These are phyloP conservation scores for Cordyceps sp. DNA, from an alignment of 2,329 filamentous ascomycete species.

Conservation along the genomic window DNA sequence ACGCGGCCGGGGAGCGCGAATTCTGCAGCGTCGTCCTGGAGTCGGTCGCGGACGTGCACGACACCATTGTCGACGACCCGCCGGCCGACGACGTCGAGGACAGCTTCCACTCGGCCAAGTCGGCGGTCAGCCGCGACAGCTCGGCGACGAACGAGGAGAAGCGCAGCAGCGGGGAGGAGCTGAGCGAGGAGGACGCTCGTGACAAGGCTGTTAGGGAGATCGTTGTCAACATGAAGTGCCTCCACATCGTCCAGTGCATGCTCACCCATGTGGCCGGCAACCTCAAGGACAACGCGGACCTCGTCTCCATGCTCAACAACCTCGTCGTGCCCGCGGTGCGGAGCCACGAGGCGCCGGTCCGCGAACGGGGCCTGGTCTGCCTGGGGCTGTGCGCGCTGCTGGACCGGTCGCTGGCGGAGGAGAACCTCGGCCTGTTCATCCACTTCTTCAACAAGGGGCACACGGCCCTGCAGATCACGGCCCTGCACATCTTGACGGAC, in stretches of 20 bases:
- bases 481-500: slow-evolving; percentile 82
- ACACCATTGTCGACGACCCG: slow-evolving; percentile 68
- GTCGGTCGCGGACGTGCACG: slow-evolving; percentile 90
- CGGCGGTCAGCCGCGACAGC: slow-evolving; percentile 57
- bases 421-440: slow-evolving; percentile 85
- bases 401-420: slow-evolving; percentile 78
- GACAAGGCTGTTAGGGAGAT: slow-evolving; percentile 77
- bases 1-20: slow-evolving; percentile 59
- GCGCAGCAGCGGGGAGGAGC: slow-evolving; percentile 19
- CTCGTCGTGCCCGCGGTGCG: slow-evolving; percentile 89
- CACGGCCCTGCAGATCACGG: slow-evolving; percentile 73
- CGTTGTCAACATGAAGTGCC: slow-evolving; percentile 94
- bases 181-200: slow-evolving; percentile 48
- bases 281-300: slow-evolving; percentile 72
- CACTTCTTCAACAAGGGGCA: slow-evolving; percentile 94
- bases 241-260: slow-evolving; percentile 96
- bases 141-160: slow-evolving; percentile 28
- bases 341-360: slow-evolving; percentile 80
- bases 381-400: slow-evolving; percentile 82
- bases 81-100: slow-evolving; percentile 38
- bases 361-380: slow-evolving; percentile 79
- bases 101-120: slow-evolving; percentile 87
- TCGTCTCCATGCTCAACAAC: slow-evolving; percentile 98
- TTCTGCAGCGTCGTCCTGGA: slow-evolving; percentile 80
- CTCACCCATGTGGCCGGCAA: slow-evolving; percentile 80